Evolutionary conservation across 495 filamentous ascomycete genomes (phyloP).

Genomic region (Tuber aestivum): DNA sequence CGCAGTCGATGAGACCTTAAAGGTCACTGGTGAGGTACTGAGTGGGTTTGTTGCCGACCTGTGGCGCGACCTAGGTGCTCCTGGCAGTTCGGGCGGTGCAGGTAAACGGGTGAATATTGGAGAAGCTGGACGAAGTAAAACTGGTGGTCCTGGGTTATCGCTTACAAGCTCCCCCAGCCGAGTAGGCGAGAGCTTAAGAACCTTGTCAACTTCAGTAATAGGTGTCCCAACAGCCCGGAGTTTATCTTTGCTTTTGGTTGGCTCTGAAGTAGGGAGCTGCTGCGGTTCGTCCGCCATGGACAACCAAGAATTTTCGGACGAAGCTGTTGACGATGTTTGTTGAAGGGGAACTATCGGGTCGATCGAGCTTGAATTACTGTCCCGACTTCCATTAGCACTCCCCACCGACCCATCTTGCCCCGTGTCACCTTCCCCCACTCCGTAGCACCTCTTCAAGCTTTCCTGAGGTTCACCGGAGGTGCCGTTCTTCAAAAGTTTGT

Average conservation of each 20-base stretch:
- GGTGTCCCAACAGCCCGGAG: conserved; percentile 1
- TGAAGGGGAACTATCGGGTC: conserved; percentile 9
- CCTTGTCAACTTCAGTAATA: conserved; percentile 16
- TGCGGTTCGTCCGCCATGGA: conserved; percentile 19
- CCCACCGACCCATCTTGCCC: neutral
- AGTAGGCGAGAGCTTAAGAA: conserved; percentile 26
- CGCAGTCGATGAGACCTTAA: conserved; percentile 8
- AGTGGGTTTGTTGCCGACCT: conserved; percentile 24
- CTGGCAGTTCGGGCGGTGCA: neutral
- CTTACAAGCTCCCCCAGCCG: conserved; percentile 22
- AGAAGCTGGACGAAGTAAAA: conserved; percentile 15
- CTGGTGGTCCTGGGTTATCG: conserved; percentile 23
- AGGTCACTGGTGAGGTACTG: conserved; percentile 20
- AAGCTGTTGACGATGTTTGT: conserved; percentile 8
- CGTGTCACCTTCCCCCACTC: neutral
- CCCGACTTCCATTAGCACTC: neutral
- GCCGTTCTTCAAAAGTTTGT: neutral
- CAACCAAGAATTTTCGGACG: conserved; percentile 25
- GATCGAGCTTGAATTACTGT: neutral
- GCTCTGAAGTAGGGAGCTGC: conserved; percentile 14
- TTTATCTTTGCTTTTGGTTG: conserved; percentile 14
- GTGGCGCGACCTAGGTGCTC: conserved; percentile 13
- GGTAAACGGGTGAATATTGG: conserved; percentile 10
- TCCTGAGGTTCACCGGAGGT: neutral
- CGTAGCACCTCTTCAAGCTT: neutral